Conservation (phyloP, 139 green algal species). For the Pleodorina starrii region DNA sequence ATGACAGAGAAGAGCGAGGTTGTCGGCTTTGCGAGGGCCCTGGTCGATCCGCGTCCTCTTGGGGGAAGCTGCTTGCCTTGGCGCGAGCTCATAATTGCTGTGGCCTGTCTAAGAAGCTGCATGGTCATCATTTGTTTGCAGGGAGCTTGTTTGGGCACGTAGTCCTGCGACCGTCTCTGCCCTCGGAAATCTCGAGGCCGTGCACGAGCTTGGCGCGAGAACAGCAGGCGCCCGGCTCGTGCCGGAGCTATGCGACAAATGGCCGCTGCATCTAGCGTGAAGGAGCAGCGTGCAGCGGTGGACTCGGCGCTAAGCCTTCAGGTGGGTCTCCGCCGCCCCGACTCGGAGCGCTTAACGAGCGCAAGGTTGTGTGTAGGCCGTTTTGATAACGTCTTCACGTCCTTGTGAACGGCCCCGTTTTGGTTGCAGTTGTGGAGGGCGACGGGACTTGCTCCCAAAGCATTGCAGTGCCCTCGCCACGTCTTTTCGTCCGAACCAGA, state of each 20-base stretch:
- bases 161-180: too few relatives aligned
- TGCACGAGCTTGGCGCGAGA: neutral
- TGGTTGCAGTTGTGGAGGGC: conserved; percentile 39
- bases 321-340: conserved; percentile 25
- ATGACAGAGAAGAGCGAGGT: too few relatives aligned
- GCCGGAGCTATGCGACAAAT: conserved; percentile 34
- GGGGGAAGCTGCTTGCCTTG: neutral
- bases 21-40: too few relatives aligned
- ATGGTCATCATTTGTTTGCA: too few relatives aligned
- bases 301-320: conserved; percentile 28
- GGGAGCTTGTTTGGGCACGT: too few relatives aligned
- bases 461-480: conserved; percentile 36
- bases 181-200: neutral
- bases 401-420: too few relatives aligned
- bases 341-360: neutral
- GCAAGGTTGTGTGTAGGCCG: too few relatives aligned
- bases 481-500: conserved; percentile 32
- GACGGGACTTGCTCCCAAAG: conserved; percentile 38
- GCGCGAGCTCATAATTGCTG: too few relatives aligned
- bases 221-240: neutral
- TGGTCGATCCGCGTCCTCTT: neutral
- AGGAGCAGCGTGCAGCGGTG: conserved; percentile 19
- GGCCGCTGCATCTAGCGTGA: conserved; percentile 23
- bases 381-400: too few relatives aligned
- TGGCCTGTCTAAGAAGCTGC: too few relatives aligned